These are phyloP conservation scores for Paraglomus brasilianum DNA, from an alignment of 192 early-diverging fungal species.

Conservation along the genomic window DNA sequence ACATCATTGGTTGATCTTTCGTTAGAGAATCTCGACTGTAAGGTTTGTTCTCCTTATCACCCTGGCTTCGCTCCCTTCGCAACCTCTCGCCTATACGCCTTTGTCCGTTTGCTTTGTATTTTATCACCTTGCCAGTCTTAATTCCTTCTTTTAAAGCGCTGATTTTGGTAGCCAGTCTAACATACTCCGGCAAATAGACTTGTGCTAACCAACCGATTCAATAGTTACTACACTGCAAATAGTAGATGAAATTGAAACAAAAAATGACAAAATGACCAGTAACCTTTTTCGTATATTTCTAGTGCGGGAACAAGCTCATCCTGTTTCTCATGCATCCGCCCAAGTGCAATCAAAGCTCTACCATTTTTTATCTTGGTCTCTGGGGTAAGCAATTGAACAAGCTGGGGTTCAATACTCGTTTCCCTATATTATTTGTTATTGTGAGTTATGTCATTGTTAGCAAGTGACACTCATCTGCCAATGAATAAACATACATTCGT, in stretches of 20 bases:
- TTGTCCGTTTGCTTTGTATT: neutral
- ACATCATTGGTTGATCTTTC: too few species aligned
- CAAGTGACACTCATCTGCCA: neutral
- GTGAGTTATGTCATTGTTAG: conserved; percentile 33
- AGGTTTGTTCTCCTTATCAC: too few species aligned
- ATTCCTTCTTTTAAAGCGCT: neutral
- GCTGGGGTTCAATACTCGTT: conserved; percentile 2
- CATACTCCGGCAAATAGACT: neutral
- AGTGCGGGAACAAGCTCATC: conserved; percentile 47
- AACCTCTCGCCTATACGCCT: too few species aligned
- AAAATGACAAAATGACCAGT: neutral
- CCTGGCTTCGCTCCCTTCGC: too few species aligned
- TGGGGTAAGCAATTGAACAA: conserved; percentile 44
- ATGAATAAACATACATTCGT: neutral
- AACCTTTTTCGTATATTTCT: conserved; percentile 44
- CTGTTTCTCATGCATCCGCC: conserved; percentile 48
- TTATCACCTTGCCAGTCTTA: neutral
- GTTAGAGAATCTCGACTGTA: too few species aligned
- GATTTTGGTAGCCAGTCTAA: neutral
- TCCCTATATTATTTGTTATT: conserved; percentile 26
- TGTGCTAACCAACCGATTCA: neutral
- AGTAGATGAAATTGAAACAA: too few species aligned
- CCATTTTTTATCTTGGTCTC: conserved; percentile 57
- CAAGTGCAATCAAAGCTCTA: conserved; percentile 50
- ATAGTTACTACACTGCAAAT: neutral